These are phyloP conservation scores for Crithidia thermophila DNA, from an alignment of 208 protist species.

Conservation along the genomic window DNA sequence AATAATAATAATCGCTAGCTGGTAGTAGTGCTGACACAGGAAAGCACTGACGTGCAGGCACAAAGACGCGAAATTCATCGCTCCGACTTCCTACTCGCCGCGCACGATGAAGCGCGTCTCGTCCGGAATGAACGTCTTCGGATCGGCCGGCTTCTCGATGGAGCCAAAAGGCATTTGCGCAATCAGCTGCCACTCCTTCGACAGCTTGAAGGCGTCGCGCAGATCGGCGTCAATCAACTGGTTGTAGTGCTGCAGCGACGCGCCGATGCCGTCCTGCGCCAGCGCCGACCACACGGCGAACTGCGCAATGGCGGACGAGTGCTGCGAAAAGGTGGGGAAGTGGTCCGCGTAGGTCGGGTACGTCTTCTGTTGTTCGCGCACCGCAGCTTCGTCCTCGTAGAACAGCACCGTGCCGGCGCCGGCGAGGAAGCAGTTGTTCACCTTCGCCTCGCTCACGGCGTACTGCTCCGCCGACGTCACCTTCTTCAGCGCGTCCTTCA, in stretches of 20 bases:
- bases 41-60: background rate
- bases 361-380: slow-evolving; percentile 30
- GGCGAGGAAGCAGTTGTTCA: slow-evolving; percentile 32
- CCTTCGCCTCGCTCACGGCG: slow-evolving; percentile 21
- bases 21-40: background rate
- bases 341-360: slow-evolving; percentile 34
- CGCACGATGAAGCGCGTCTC: slow-evolving; percentile 36
- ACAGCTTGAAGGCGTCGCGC: slow-evolving; percentile 22
- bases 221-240: slow-evolving; percentile 31
- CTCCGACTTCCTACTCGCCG: slow-evolving; percentile 9
- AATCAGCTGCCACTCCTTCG: slow-evolving; percentile 34
- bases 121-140: slow-evolving; percentile 35
- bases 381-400: slow-evolving; percentile 31
- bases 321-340: slow-evolving; percentile 39
- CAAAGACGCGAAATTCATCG: background rate
- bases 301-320: slow-evolving; percentile 38
- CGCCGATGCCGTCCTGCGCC: slow-evolving; percentile 32
- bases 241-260: slow-evolving; percentile 45
- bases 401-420: slow-evolving; percentile 50
- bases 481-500: slow-evolving; percentile 27
- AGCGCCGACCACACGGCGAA: slow-evolving; percentile 55
- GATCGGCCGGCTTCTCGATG: slow-evolving; percentile 27
- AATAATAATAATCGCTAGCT: too few relatives aligned
- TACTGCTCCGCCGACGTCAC: slow-evolving; percentile 23
- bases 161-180: slow-evolving; percentile 50